Conservation (phyloP, 306 rosid species). For the Quercus wislizeni region DNA sequence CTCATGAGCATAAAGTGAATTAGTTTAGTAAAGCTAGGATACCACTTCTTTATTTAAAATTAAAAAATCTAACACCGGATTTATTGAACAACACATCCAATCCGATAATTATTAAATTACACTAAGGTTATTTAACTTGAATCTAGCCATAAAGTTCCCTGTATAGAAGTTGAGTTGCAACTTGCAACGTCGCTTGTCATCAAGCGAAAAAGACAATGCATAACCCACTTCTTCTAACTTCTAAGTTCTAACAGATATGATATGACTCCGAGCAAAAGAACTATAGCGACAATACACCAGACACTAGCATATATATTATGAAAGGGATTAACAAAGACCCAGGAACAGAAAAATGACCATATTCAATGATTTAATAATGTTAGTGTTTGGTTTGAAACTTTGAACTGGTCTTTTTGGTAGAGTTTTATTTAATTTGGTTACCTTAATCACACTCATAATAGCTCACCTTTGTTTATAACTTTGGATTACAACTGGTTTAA, state of each 20-base stretch:
- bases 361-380: neutral
- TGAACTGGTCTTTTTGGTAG: neutral
- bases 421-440: neutral
- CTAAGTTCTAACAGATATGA: neutral
- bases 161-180: too few relatives aligned
- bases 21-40: too few relatives aligned
- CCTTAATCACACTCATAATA: neutral
- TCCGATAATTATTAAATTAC: too few relatives aligned
- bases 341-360: neutral
- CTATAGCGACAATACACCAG: too few relatives aligned
- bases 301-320: too few relatives aligned
- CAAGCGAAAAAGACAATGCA: neutral
- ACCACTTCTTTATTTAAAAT: too few relatives aligned
- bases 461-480: neutral
- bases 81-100: too few relatives aligned
- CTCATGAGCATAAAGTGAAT: too few relatives aligned
- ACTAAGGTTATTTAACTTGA: too few relatives aligned
- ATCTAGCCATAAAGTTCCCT: too few relatives aligned
- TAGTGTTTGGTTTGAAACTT: neutral
- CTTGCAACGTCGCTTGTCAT: neutral
- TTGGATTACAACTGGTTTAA: too few relatives aligned
- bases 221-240: neutral
- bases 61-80: too few relatives aligned
- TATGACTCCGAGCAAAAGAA: neutral
- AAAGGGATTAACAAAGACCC: neutral